Conservation (phyloP, 345 rosid species). For the Syzygium aqueum region DNA sequence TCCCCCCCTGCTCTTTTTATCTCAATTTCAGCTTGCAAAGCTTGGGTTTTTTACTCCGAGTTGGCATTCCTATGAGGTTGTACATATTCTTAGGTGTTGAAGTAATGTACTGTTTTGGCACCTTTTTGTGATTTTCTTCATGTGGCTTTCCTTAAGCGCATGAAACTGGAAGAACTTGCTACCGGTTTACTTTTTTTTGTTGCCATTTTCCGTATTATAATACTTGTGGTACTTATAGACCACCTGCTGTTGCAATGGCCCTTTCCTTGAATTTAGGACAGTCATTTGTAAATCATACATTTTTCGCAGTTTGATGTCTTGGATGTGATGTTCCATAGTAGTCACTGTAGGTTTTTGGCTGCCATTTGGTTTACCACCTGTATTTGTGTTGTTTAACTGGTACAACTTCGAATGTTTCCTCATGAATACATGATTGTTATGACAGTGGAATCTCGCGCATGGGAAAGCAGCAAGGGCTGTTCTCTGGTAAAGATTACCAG, state of each 20-base stretch:
- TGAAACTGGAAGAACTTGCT: not conserved
- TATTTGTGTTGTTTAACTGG: not conserved
- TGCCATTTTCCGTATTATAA: not conserved
- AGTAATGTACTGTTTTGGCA: not conserved
- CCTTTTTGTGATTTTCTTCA: not conserved
- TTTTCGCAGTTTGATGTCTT: not conserved
- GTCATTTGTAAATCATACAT: not conserved
- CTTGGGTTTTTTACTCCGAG: not conserved
- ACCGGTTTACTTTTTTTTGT: not conserved
- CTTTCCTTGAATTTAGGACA: not conserved
- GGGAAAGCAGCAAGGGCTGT: slow-evolving; percentile 60
- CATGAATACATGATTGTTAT: not conserved
- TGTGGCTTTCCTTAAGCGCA: not conserved
- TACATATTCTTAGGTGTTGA: not conserved
- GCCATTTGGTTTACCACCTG: not conserved
- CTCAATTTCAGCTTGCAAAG: not conserved
- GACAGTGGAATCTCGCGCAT: slow-evolving; percentile 85
- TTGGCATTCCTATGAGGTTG: not conserved
- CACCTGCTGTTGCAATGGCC: not conserved
- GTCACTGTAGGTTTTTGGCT: not conserved
- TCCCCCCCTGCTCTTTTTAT: not conserved
- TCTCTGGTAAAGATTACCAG: slow-evolving; percentile 48
- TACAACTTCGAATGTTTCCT: not conserved
- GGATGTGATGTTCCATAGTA: not conserved
- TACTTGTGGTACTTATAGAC: not conserved